Evolutionary conservation across 2,329 filamentous ascomycete species (phyloP).

Genomic region (Zasmidium angulare): DNA sequence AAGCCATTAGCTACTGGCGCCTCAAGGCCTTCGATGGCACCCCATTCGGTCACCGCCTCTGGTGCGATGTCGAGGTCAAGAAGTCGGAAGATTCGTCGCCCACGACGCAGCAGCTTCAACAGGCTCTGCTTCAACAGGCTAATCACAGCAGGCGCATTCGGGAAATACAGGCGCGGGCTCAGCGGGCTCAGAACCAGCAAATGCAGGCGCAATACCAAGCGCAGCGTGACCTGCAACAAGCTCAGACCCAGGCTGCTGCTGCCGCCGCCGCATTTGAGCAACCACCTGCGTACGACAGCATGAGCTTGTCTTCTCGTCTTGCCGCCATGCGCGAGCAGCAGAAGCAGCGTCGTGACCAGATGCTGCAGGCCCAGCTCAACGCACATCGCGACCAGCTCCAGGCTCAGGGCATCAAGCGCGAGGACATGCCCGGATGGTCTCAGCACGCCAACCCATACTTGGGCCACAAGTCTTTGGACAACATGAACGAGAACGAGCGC

Average conservation of each 20-base stretch:
- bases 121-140: conserved; percentile 12
- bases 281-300: conserved; percentile 23
- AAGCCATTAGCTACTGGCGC: conserved; percentile 94
- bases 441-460: conserved; percentile 6
- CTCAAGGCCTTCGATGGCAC: conserved; percentile 76
- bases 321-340: conserved; percentile 30
- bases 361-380: conserved; percentile 26
- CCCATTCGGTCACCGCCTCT: conserved; percentile 89
- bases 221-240: conserved; percentile 11
- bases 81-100: conserved; percentile 20
- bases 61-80: conserved; percentile 82
- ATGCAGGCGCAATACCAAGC: conserved; percentile 27
- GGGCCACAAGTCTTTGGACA: conserved; percentile 6
- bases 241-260: neutral
- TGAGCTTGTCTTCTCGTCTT: conserved; percentile 24
- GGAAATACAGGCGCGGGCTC: conserved; percentile 26
- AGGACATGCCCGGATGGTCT: conserved; percentile 14
- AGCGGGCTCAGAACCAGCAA: conserved; percentile 34
- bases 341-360: conserved; percentile 38
- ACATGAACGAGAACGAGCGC: conserved; percentile 23
- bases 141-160: conserved; percentile 8
- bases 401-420: conserved; percentile 15
- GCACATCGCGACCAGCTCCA: conserved; percentile 25
- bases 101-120: conserved; percentile 6
- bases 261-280: conserved; percentile 16